A percentile compares a stretch with the other conserved stretches of the same genome.
phyloP scores from a whole-genome alignment of 1,284 basidiomycete genomes.

The Fomitopsis palustris region DNA sequence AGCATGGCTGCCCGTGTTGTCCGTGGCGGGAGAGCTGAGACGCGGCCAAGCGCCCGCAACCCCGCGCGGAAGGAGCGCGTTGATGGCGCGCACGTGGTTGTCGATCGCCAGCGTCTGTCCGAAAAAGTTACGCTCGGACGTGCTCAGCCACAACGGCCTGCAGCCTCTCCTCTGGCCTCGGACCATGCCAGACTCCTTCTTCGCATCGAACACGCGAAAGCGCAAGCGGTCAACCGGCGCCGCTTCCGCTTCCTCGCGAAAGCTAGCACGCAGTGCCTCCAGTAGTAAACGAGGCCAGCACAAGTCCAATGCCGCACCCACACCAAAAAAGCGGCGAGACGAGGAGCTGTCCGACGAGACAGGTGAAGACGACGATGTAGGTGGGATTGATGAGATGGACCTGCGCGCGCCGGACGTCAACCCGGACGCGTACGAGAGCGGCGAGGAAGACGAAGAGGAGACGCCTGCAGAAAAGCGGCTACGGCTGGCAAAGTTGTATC shows the following conservation, averaged over 20 bases:
- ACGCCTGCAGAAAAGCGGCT: conserved; percentile 94
- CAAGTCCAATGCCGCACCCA: conserved; percentile 17
- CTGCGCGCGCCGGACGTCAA: conserved; percentile 59
- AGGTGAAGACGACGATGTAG: conserved; percentile 47
- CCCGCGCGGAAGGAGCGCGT: too few relatives aligned
- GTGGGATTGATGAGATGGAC: conserved; percentile 75
- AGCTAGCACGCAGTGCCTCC: background rate
- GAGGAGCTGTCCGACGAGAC: conserved; percentile 74
- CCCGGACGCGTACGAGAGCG: conserved; percentile 48
- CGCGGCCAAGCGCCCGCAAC: too few relatives aligned
- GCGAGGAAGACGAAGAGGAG: conserved; percentile 83
- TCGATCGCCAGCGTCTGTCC: background rate
- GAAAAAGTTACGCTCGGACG: background rate
- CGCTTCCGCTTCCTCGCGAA: background rate
- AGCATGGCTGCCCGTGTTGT: background rate
- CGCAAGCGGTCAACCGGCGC: conserved; percentile 49
- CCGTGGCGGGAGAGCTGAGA: too few relatives aligned
- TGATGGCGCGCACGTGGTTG: background rate
- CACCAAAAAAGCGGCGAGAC: conserved; percentile 36
- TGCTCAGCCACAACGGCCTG: background rate
- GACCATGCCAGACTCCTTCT: conserved; percentile 80
- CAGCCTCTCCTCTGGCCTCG: background rate
- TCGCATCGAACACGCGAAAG: conserved; percentile 68
- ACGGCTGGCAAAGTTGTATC: conserved; percentile 86
- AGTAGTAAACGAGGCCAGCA: conserved; percentile 2